These are phyloP conservation scores for Mycena indigotica DNA, from an alignment of 768 basidiomycete genomes.

Conservation along the genomic window DNA sequence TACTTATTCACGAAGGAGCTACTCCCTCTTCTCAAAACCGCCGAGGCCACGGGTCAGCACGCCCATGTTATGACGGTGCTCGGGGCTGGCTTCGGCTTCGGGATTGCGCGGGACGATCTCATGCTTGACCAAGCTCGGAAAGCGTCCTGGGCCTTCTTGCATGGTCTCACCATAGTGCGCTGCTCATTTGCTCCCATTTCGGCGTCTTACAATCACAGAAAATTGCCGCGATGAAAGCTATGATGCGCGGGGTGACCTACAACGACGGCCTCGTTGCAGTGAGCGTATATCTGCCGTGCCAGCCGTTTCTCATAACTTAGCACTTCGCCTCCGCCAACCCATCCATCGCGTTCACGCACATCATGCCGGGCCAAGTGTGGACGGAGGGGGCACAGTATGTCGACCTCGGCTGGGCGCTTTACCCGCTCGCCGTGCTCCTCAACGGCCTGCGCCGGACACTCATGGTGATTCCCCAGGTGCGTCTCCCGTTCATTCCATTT, in stretches of 20 bases:
- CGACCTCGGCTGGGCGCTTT: background rate
- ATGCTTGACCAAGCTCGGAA: slow-evolving; percentile 35
- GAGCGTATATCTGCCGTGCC: background rate
- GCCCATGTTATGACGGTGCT: slow-evolving; percentile 13
- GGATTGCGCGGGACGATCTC: slow-evolving; percentile 28
- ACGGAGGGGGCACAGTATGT: slow-evolving; percentile 7
- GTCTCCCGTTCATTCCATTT: background rate
- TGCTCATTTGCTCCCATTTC: slow-evolving; percentile 6
- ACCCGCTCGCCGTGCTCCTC: background rate
- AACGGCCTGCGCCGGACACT: background rate
- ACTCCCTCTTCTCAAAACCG: slow-evolving; percentile 32
- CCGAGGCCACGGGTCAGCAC: slow-evolving; percentile 27
- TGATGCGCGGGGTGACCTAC: slow-evolving; percentile 24
- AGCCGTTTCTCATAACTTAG: slow-evolving; percentile 13
- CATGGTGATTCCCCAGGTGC: background rate
- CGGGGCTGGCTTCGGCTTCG: slow-evolving; percentile 17
- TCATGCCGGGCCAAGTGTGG: slow-evolving; percentile 24
- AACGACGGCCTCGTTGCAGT: slow-evolving; percentile 36
- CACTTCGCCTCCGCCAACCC: slow-evolving; percentile 20
- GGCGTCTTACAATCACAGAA: slow-evolving; percentile 31
- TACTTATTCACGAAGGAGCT: slow-evolving; percentile 37
- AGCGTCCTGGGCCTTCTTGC: slow-evolving; percentile 31
- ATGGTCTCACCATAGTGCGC: slow-evolving; percentile 17
- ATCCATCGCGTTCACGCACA: slow-evolving; percentile 25
- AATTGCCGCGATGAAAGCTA: slow-evolving; percentile 25